Conservation (phyloP, 345 rosid species). For the Atalantia buxifolia region DNA sequence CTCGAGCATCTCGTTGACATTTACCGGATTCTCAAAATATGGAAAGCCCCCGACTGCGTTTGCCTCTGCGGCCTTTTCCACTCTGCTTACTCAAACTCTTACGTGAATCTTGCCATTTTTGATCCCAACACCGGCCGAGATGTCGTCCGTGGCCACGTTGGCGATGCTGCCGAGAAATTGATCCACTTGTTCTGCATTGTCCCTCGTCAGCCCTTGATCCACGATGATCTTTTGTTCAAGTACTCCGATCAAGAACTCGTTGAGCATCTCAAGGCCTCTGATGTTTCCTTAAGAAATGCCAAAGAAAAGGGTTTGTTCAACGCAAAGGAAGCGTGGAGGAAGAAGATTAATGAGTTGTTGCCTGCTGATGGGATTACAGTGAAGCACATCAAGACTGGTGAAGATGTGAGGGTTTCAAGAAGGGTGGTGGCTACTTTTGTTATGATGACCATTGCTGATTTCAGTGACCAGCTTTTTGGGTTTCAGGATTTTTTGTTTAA, state of each 20-base stretch:
- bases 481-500: constrained; percentile 68
- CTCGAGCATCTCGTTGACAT: constrained; percentile 78
- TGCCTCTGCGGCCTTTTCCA: constrained; percentile 94
- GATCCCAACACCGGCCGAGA: constrained; percentile 85
- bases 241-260: constrained; percentile 72
- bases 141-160: constrained; percentile 74
- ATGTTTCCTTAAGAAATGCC: constrained; percentile 51
- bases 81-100: constrained; percentile 94
- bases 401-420: constrained; percentile 60
- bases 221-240: constrained; percentile 73
- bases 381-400: constrained; percentile 79
- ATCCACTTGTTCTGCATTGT: constrained; percentile 83
- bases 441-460: constrained; percentile 88
- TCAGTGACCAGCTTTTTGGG: constrained; percentile 82
- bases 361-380: constrained; percentile 57
- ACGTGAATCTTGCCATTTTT: constrained; percentile 87
- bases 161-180: constrained; percentile 76
- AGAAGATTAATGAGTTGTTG: constrained; percentile 52
- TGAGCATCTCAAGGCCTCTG: constrained; percentile 56
- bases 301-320: constrained; percentile 57
- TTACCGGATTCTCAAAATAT: constrained; percentile 73
- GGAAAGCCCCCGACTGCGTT: constrained; percentile 76
- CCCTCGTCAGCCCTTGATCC: constrained; percentile 80
- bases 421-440: constrained; percentile 66
- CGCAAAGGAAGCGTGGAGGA: constrained; percentile 75